Percentiles rank a stretch among this genome's conserved stretches.
Conservation (phyloP, 106 monocot species). For the Narthecium ossifragum region DNA sequence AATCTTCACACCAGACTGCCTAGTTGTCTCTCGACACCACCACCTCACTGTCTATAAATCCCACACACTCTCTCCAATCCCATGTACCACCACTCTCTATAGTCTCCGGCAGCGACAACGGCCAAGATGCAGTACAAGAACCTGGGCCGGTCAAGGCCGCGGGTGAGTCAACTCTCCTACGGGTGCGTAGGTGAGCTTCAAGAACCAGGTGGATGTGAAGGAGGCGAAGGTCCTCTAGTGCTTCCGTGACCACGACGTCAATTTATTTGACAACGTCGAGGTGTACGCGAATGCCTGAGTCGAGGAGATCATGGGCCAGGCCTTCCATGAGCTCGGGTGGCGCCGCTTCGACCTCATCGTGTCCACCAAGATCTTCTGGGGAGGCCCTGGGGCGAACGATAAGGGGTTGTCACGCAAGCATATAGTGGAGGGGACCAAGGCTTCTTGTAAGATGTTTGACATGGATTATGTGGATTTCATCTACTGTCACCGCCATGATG, state of each 20-base stretch:
- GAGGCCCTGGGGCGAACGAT: slow-evolving; percentile 86
- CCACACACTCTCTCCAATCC: too few relatives aligned
- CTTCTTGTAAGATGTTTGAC: slow-evolving; percentile 65
- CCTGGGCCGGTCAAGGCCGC: slow-evolving; percentile 73
- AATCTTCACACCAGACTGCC: too few relatives aligned
- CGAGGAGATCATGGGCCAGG: slow-evolving; percentile 99
- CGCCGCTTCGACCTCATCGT: slow-evolving; percentile 77
- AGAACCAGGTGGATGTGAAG: slow-evolving; percentile 95
- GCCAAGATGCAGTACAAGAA: slow-evolving; percentile 85
- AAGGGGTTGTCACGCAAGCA: slow-evolving; percentile 96
- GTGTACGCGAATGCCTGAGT: slow-evolving; percentile 92
- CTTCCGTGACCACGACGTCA: slow-evolving; percentile 90
- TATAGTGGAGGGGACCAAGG: slow-evolving; percentile 79
- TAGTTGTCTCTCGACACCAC: too few relatives aligned
- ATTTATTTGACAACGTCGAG: slow-evolving; percentile 99
- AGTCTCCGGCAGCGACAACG: not conserved
- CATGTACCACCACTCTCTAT: too few relatives aligned
- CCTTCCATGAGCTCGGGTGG: slow-evolving; percentile 95
- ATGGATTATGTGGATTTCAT: slow-evolving; percentile 93
- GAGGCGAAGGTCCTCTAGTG: slow-evolving; percentile 84
- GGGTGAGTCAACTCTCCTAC: slow-evolving; percentile 91
- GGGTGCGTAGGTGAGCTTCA: slow-evolving; percentile 94
- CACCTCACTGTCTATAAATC: too few relatives aligned
- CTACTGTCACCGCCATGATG: slow-evolving; percentile 87
- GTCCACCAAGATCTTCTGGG: slow-evolving; percentile 99